Conservation (phyloP, 345 rosid genomes). For the Acer negundo region DNA sequence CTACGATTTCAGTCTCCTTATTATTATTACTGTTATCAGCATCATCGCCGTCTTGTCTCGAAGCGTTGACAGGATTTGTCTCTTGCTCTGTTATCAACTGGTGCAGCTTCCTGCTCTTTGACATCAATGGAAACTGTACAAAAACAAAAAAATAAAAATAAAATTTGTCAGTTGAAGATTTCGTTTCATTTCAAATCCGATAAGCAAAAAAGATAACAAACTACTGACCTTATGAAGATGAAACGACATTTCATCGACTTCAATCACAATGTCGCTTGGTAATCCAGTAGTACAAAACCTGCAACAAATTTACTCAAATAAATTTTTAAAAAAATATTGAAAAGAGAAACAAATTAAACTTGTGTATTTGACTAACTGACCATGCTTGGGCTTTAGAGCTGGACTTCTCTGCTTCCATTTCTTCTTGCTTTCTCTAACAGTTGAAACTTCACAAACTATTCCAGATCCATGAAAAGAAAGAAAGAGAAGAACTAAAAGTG, state of each 20-base stretch:
- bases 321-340: neutral
- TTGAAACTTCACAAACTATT: conserved; percentile 8
- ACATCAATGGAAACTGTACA: conserved; percentile 86
- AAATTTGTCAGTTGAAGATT: neutral
- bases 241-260: conserved; percentile 86
- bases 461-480: conserved; percentile 27
- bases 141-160: neutral
- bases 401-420: conserved; percentile 70
- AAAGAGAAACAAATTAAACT: neutral
- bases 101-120: conserved; percentile 81
- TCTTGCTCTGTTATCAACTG: conserved; percentile 77
- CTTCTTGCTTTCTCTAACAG: neutral
- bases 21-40: too few species aligned
- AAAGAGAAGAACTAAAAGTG: neutral
- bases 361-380: conserved; percentile 33
- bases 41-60: conserved; percentile 11
- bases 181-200: too few species aligned
- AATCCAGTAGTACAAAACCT: conserved; percentile 95
- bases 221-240: conserved; percentile 87
- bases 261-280: conserved; percentile 86
- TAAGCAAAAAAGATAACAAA: neutral
- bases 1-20: conserved; percentile 20
- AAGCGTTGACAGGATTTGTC: conserved; percentile 25
- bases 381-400: conserved; percentile 93
- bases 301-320: conserved; percentile 9